Conservation (phyloP, 2,329 filamentous ascomycete genomes). For the Phialophora verrucosa region DNA sequence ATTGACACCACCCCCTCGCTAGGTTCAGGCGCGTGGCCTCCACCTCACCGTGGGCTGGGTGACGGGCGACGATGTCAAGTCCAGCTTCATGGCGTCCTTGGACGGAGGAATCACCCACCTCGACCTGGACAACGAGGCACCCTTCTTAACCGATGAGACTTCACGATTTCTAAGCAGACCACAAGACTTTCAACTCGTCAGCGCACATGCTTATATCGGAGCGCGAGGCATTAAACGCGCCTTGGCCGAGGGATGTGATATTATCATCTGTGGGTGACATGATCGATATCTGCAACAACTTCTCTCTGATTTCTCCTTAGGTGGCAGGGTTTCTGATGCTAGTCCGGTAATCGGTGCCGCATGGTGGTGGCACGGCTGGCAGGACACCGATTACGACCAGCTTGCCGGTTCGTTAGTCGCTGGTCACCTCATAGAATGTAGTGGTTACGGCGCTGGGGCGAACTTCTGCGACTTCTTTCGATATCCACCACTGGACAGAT, state of each 20-base stretch:
- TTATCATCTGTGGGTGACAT: slow-evolving; percentile 37
- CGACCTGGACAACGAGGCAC: not conserved
- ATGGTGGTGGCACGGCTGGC: slow-evolving; percentile 38
- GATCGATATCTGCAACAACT: too few species aligned
- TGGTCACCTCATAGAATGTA: slow-evolving; percentile 46
- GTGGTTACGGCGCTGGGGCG: slow-evolving; percentile 35
- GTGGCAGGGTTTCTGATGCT: slow-evolving; percentile 43
- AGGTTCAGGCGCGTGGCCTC: not conserved
- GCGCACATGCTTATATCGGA: slow-evolving; percentile 55
- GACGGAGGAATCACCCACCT: not conserved
- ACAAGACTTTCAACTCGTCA: slow-evolving; percentile 9
- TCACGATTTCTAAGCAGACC: not conserved
- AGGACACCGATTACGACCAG: slow-evolving; percentile 24
- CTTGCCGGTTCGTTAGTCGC: slow-evolving; percentile 38
- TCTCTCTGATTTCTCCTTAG: slow-evolving; percentile 10
- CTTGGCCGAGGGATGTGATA: slow-evolving; percentile 41
- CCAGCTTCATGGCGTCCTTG: too few species aligned
- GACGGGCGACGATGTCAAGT: not conserved
- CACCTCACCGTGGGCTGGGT: not conserved
- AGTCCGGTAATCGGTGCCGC: slow-evolving; percentile 38
- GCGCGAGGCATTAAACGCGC: slow-evolving; percentile 49
- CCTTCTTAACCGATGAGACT: not conserved
- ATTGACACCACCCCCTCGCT: slow-evolving; percentile 13
- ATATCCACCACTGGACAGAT: slow-evolving; percentile 37
- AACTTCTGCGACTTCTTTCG: slow-evolving; percentile 38